These are phyloP conservation scores for Cicer arietinum DNA, from an alignment of 306 rosid species.

Conservation along the genomic window DNA sequence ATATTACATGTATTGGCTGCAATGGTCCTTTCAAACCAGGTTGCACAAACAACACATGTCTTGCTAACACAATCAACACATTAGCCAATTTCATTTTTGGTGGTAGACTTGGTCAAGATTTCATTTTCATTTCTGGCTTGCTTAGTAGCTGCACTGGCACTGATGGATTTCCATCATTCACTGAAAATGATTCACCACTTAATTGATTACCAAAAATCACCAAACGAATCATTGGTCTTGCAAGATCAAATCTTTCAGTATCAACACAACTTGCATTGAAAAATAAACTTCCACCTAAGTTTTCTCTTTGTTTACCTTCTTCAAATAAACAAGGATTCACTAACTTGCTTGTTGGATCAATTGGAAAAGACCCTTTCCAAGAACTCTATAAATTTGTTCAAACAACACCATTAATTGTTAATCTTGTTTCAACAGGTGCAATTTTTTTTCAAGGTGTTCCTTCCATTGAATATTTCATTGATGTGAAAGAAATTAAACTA, in stretches of 20 bases:
- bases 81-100: not conserved
- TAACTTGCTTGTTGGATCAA: conserved; percentile 35
- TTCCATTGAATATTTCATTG: conserved; percentile 44
- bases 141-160: conserved; percentile 20
- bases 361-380: not conserved
- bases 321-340: conserved; percentile 25
- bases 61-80: not conserved
- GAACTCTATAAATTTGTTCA: conserved; percentile 13
- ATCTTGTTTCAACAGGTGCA: conserved; percentile 1
- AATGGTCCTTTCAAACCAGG: conserved; percentile 49
- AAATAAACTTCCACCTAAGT: not conserved
- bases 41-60: conserved; percentile 1
- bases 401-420: conserved; percentile 35
- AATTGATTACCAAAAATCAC: conserved; percentile 39
- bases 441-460: conserved; percentile 11
- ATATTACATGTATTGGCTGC: conserved; percentile 29
- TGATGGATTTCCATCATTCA: conserved; percentile 15
- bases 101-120: conserved; percentile 36
- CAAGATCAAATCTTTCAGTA: conserved; percentile 22
- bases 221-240: conserved; percentile 22
- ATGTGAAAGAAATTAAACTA: conserved; percentile 42
- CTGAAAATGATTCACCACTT: not conserved
- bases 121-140: conserved; percentile 27
- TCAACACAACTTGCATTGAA: conserved; percentile 13
- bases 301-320: conserved; percentile 30